Evolutionary conservation across 208 protist genomes (phyloP).

Genomic region (Acanthamoeba culbertsoni): DNA sequence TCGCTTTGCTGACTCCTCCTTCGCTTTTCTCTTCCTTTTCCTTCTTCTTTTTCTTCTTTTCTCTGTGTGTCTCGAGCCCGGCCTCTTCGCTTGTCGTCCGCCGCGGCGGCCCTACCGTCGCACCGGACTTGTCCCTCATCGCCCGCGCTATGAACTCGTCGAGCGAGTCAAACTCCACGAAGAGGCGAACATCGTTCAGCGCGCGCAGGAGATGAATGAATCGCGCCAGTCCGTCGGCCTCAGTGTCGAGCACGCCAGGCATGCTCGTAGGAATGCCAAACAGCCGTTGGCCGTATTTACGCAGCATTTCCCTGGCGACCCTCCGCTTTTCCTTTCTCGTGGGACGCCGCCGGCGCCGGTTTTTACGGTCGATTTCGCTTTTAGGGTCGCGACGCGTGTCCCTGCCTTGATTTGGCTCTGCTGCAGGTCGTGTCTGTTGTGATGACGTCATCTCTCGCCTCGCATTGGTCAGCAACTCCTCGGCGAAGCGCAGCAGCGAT

Average conservation of each 20-base stretch:
- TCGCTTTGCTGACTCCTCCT: neutral
- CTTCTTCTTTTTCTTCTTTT: neutral
- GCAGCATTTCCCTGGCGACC: neutral
- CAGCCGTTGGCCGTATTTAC: neutral
- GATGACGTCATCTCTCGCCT: neutral
- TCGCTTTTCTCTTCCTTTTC: neutral
- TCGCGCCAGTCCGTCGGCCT: neutral
- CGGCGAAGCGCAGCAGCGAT: neutral
- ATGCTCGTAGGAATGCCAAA: neutral
- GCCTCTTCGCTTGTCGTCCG: neutral
- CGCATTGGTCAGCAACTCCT: neutral
- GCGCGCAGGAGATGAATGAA: neutral
- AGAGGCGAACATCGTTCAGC: neutral
- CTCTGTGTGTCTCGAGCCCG: neutral
- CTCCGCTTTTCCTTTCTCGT: neutral
- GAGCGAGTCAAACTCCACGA: conserved; percentile 16
- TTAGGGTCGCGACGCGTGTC: neutral
- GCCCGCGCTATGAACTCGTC: neutral
- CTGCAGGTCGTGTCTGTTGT: neutral
- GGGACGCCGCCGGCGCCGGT: neutral
- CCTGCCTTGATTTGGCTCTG: neutral
- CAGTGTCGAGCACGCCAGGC: neutral
- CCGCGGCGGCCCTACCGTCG: neutral
- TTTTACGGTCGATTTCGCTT: neutral
- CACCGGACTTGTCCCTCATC: neutral